Base-by-base conservation (phyloP, 805 yeast species). In the Blastobotrys parvus region DNA sequence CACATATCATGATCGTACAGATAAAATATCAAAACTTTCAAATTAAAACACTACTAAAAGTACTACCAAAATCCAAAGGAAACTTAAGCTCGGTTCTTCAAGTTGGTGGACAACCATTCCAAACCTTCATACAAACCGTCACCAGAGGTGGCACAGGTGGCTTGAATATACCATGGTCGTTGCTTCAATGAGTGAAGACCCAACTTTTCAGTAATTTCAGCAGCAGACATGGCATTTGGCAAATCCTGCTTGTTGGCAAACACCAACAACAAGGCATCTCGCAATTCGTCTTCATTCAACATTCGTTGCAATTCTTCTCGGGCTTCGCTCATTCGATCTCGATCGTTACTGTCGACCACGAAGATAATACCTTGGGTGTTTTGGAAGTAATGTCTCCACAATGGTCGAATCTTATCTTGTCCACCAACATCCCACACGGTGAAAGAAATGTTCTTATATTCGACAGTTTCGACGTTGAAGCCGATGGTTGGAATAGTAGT, bases 361-460 rank as follows among this genome's bases (percentile, higher is more conserved):
- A 89, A 90, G 67, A 90, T 89, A 64, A 90, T 86, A 74, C 97
- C 97, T 71, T 90, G 97, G 49, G 97, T 88, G 78, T 90, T 90
- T 72, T 90, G 95, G 85, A 80, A 90, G 69, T 90, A 90, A 71
- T 90, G 94, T 79, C 97, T 84, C 97, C 97, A 90, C 69, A 90
- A 75, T 47, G 97, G 96, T 74, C 97, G 85, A 63, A 90, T 90
- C 73, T 89, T 89, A 70, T 88, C 96, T 75, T 90, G 97, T 78
- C 97, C 97, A 83, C 97, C 97, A 58, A 89, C 96, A 78, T 90
- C 97, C 97, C 97, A 88, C 53, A 88, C 96, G 48, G 95, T 87
- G 73, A 88, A 88, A 35, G 94, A 82, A 68, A 88, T 86, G 80
- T 88, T 88, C 74, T 88, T 88, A 77, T 88, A 87, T 74, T 88